These are phyloP conservation scores for Eustoma russellianum DNA, from an alignment of 257 asterid species.

Conservation along the genomic window DNA sequence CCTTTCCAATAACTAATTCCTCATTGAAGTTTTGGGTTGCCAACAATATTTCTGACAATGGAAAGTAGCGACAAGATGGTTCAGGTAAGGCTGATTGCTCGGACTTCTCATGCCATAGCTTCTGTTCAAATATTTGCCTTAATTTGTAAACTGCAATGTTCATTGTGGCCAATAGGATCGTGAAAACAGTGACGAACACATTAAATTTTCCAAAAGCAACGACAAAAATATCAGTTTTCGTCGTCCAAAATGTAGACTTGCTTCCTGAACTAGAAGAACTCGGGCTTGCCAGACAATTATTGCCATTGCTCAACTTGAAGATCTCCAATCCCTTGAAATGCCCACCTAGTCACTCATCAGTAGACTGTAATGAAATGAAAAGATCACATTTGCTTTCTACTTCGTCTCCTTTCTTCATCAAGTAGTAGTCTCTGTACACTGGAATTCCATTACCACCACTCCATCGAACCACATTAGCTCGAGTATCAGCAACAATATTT, in stretches of 20 bases:
- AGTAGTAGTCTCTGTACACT: no score
- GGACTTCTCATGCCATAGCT: neutral
- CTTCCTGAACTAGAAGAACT: neutral
- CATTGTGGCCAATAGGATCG: neutral
- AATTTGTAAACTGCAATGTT: neutral
- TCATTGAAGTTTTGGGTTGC: no score
- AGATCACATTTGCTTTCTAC: no score
- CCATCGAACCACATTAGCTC: no score
- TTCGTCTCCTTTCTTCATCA: no score
- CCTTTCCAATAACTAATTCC: no score
- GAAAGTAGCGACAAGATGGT: neutral
- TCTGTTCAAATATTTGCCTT: neutral
- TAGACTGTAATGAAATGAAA: no score
- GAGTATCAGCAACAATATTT: no score
- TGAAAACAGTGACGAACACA: neutral
- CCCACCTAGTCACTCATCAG: neutral
- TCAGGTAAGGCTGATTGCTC: neutral
- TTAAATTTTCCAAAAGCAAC: neutral
- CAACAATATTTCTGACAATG: neutral
- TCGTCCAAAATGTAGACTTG: neutral
- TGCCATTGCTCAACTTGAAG: constrained; percentile 11
- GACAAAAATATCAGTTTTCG: neutral
- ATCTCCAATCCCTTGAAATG: constrained; percentile 15
- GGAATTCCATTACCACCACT: no score
- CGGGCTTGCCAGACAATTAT: constrained; percentile 10